Percentiles rank a stretch among this genome's conserved stretches.
phyloP scores from a whole-genome alignment of 805 yeast species.

The Metschnikowia cerradonensis region DNA sequence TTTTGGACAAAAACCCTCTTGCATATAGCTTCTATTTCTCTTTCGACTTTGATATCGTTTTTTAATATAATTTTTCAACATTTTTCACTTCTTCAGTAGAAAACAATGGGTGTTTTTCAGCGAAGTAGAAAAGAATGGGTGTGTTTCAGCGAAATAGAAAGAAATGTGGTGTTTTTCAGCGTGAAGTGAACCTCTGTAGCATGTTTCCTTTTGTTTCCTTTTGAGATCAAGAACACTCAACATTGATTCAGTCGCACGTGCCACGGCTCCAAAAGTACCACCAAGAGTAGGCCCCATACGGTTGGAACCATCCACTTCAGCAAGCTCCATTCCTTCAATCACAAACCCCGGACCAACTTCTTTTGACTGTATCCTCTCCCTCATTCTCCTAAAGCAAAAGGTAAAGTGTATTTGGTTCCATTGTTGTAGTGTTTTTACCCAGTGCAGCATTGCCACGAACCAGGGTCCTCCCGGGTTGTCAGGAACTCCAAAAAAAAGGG shows the following conservation, averaged over 20 bases:
- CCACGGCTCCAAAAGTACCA: slow-evolving; percentile 48
- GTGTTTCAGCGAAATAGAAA: neutral
- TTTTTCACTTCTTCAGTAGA: no score
- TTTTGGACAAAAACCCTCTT: neutral
- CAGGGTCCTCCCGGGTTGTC: no score
- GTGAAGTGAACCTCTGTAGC: slow-evolving; percentile 14
- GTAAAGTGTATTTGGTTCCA: no score
- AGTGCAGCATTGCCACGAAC: no score
- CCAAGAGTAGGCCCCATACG: slow-evolving; percentile 67
- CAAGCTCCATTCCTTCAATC: slow-evolving; percentile 75
- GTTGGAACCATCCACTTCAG: slow-evolving; percentile 72
- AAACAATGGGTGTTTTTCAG: no score
- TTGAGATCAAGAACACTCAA: slow-evolving; percentile 35
- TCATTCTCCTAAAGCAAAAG: slow-evolving; percentile 55
- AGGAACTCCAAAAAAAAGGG: no score
- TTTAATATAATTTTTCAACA: neutral
- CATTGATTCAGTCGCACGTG: slow-evolving; percentile 55
- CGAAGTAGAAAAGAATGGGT: no score
- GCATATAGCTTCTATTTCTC: no score
- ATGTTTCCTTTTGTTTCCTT: slow-evolving; percentile 30
- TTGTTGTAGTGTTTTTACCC: no score
- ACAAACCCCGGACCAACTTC: slow-evolving; percentile 64
- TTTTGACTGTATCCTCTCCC: slow-evolving; percentile 76
- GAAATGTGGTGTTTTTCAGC: neutral
- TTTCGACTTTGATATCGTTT: neutral